Conservation (phyloP, 768 basidiomycete genomes). For the Calocera cornea region DNA sequence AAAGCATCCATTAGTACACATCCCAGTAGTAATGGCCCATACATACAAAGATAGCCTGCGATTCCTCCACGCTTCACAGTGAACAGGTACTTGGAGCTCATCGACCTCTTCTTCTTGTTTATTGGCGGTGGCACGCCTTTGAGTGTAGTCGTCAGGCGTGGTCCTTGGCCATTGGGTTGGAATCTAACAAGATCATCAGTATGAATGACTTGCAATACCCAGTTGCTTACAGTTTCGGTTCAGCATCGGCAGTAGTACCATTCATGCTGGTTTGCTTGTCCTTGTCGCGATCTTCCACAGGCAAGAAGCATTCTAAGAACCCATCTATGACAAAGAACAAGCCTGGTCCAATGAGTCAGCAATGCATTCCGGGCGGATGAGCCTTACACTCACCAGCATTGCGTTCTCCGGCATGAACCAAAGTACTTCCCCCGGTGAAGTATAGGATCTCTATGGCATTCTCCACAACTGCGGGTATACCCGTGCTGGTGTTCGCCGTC, state of each 20-base stretch:
- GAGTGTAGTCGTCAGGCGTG: background rate
- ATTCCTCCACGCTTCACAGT: constrained; percentile 96
- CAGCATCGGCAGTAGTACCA: background rate
- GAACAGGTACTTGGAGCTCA: constrained; percentile 58
- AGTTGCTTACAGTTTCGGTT: background rate
- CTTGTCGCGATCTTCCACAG: constrained; percentile 27
- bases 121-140: constrained; percentile 21
- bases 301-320: constrained; percentile 80
- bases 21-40: background rate
- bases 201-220: background rate
- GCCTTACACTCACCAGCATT: constrained; percentile 48
- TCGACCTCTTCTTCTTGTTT: constrained; percentile 26
- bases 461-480: constrained; percentile 45
- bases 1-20: background rate
- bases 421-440: constrained; percentile 70
- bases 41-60: constrained; percentile 80
- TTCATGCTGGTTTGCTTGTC: background rate
- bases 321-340: constrained; percentile 94
- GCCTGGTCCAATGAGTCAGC: constrained; percentile 29
- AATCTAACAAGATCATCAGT: background rate
- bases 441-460: constrained; percentile 95
- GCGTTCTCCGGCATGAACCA: constrained; percentile 80
- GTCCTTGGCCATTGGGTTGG: background rate
- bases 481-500: constrained; percentile 40
- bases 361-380: background rate